phyloP scores from a whole-genome alignment of 306 rosid genomes.

The Casuarina equisetifolia region DNA sequence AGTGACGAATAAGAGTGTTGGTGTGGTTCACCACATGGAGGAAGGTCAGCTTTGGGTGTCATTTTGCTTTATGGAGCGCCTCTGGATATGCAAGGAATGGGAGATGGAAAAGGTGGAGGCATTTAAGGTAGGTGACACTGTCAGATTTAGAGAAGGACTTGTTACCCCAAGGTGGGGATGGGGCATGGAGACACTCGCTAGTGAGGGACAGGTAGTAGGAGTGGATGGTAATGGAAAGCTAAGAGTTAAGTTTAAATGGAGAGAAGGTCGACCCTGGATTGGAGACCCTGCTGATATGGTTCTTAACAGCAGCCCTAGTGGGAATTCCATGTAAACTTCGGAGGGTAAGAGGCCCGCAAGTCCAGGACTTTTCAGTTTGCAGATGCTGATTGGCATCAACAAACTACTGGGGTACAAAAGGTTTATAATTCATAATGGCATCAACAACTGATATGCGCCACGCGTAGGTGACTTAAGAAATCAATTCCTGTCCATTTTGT shows the following conservation, averaged over 20 bases:
- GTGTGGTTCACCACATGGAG: constrained; percentile 92
- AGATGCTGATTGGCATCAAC: background rate
- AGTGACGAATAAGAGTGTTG: constrained; percentile 76
- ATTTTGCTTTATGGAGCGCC: constrained; percentile 75
- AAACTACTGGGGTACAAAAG: background rate
- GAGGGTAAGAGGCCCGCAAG: background rate
- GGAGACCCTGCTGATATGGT: constrained; percentile 94
- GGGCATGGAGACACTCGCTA: constrained; percentile 99
- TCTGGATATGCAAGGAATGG: constrained; percentile 85
- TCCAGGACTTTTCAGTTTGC: background rate
- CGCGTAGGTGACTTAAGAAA: background rate
- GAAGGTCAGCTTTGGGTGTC: constrained; percentile 80
- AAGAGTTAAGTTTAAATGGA: constrained; percentile 86
- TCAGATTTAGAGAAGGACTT: constrained; percentile 77
- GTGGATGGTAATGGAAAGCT: constrained; percentile 95
- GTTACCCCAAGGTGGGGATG: constrained; percentile 94
- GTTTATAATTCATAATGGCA: background rate
- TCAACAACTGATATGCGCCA: background rate
- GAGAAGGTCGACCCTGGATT: constrained; percentile 96
- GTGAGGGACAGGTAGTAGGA: constrained; percentile 87
- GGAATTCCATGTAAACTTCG: constrained; percentile 6
- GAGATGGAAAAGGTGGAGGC: constrained; percentile 82
- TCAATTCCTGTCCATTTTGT: background rate
- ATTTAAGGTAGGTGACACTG: constrained; percentile 77
- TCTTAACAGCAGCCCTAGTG: constrained; percentile 53